Evolutionary conservation across 2,329 filamentous ascomycete genomes (phyloP).

Genomic region (Trichoderma simmonsii): DNA sequence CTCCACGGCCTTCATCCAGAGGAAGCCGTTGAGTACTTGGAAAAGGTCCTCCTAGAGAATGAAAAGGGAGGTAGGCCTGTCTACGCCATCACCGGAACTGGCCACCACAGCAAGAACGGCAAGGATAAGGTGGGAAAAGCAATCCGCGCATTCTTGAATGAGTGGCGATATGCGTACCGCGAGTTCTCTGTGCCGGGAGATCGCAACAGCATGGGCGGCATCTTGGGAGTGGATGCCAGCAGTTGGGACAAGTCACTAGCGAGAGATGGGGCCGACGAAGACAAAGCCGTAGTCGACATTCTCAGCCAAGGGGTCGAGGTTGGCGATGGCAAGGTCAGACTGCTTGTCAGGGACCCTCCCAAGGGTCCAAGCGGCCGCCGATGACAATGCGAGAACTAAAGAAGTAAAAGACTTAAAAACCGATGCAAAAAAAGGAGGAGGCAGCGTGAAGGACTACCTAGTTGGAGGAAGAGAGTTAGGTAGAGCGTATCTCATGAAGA

Average conservation of each 20-base stretch:
- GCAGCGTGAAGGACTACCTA: background rate
- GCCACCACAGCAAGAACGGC: constrained; percentile 96
- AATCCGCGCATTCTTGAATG: constrained; percentile 83
- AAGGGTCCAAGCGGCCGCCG: constrained; percentile 53
- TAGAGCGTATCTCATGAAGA: constrained; percentile 2
- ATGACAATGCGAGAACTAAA: constrained; percentile 34
- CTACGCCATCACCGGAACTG: constrained; percentile 95
- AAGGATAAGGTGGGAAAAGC: constrained; percentile 98
- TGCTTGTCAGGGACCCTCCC: constrained; percentile 59
- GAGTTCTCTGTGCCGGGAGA: constrained; percentile 98
- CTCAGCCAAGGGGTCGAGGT: constrained; percentile 65
- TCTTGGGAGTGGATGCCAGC: constrained; percentile 63
- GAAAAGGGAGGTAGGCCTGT: constrained; percentile 69
- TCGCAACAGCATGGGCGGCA: constrained; percentile 75
- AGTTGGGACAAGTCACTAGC: constrained; percentile 63
- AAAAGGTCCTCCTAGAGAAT: constrained; percentile 82
- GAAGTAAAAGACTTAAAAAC: constrained; percentile 29
- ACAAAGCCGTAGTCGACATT: constrained; percentile 52
- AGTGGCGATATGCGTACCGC: constrained; percentile 92
- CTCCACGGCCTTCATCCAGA: constrained; percentile 98
- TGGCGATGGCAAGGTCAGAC: constrained; percentile 62
- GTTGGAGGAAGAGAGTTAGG: background rate
- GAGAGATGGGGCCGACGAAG: constrained; percentile 44
- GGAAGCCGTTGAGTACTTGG: constrained; percentile 92
- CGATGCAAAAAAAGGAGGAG: constrained; percentile 1